Evolutionary conservation across 2,329 filamentous ascomycete species (phyloP), one percentile per base, ranked within the genome.

Genomic region (Aspergillus sp.): DNA sequence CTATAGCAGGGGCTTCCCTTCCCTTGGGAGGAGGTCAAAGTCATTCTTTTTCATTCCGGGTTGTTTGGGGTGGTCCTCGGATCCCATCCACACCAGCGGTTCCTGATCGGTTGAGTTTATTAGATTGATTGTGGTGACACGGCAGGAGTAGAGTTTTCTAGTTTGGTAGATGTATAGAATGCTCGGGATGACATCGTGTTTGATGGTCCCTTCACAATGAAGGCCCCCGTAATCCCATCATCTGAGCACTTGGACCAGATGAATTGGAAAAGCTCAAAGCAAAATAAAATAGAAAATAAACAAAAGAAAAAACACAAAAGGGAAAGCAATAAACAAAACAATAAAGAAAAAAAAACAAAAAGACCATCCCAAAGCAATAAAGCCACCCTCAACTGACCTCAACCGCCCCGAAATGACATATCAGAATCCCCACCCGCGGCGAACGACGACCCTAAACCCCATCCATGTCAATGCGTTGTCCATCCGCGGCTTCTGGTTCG

Each of bases 1-100:
- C 36, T 42, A 42, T 42, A 42, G 55, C 54, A 50, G 46, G 54
- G 54, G 54, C 54, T 50, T 45, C 32, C 45, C 14, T 49, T 49
- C 53, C 29, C 53, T 49, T 49, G 53, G 53, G 45, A 26, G 31
- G 36, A 26, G 47, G 47, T 22, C 47, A 49, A 49, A 49, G 47
- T 49, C 26, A 18, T 52, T 29, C 45, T 42, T n/a, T 14, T 16
- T 7, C 36, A 7, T 42, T 7, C 14, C 14, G 36, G 16, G 3
- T 42, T 42, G 16, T 42, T n/a, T 42, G 16, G 36, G 36, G 12
- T 14, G 32, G 32, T n/a, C 36, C 26, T 49, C 52, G 52, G 56
- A 55, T 45, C 47, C 46, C 56, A 55, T 55, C 53, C 53, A 59
- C 36, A 55, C 57, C 57, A 52, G 52, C 53, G 45, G 45, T 29